Evolutionary conservation across 2,329 filamentous ascomycete genomes (phyloP).

Genomic region (Fusarium albosuccineum): DNA sequence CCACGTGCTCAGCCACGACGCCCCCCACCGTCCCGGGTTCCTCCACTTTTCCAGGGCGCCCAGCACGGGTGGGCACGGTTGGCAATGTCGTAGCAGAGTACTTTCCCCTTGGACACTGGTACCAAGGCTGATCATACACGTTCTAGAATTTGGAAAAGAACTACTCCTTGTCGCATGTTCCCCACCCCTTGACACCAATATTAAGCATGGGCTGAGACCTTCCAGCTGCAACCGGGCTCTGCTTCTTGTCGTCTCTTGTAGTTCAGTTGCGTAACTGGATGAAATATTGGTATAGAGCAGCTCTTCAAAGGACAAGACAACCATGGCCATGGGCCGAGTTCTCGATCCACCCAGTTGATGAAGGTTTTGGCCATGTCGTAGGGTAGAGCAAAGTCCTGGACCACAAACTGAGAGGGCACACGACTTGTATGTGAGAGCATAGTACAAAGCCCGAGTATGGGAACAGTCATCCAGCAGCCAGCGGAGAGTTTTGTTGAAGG

Average conservation of each 20-base stretch:
- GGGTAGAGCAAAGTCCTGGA: no score
- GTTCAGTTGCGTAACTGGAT: no score
- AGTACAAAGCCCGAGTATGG: no score
- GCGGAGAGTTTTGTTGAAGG: no score
- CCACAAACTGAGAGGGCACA: no score
- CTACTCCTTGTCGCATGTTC: slow-evolving; percentile 61
- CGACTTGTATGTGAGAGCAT: no score
- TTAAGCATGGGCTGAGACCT: slow-evolving; percentile 62
- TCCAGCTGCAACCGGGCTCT: fast-evolving
- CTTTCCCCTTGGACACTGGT: slow-evolving; percentile 69
- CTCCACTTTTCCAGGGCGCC: slow-evolving; percentile 46
- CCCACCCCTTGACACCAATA: slow-evolving; percentile 80
- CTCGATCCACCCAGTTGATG: no score
- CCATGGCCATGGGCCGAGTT: no score
- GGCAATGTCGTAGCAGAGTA: slow-evolving; percentile 71
- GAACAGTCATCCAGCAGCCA: no score
- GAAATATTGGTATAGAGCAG: no score
- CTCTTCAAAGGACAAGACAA: no score
- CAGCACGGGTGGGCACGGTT: slow-evolving; percentile 67
- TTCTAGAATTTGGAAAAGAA: slow-evolving; percentile 72
- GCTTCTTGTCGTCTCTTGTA: not conserved
- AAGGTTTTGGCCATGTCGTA: no score
- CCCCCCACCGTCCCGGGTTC: not conserved
- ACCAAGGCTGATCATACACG: slow-evolving; percentile 69
- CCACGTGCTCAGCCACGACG: slow-evolving; percentile 27